Conservation (phyloP, 2,329 filamentous ascomycete genomes). For the Chaetoscypha palmicola region DNA sequence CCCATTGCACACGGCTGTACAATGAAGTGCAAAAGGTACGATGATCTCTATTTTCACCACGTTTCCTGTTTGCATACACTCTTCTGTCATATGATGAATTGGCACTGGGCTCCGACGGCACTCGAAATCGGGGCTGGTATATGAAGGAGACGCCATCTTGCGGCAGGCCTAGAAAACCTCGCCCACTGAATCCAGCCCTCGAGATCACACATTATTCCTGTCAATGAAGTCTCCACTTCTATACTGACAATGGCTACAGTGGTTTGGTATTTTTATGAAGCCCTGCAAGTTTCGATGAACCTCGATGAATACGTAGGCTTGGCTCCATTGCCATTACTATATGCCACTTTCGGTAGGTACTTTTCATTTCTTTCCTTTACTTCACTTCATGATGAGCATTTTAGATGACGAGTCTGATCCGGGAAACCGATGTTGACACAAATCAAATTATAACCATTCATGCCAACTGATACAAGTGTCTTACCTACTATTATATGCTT, state of each 20-base stretch:
- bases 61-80: slow-evolving; percentile 1
- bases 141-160: slow-evolving; percentile 86
- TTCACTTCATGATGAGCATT: slow-evolving; percentile 40
- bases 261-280: too few species aligned
- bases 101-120: slow-evolving; percentile 94
- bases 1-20: too few species aligned
- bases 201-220: too few species aligned
- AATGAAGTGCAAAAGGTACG: slow-evolving; percentile 21
- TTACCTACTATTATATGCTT: neutral
- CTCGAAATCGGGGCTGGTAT: slow-evolving; percentile 34
- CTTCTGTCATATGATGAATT: slow-evolving; percentile 61
- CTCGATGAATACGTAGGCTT: too few species aligned
- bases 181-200: slow-evolving; percentile 68
- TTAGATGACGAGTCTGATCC: slow-evolving; percentile 76
- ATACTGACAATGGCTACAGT: too few species aligned
- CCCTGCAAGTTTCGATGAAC: too few species aligned
- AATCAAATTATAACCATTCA: slow-evolving; percentile 64
- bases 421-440: slow-evolving; percentile 66
- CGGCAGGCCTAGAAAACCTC: slow-evolving; percentile 99
- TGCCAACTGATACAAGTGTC: slow-evolving; percentile 46
- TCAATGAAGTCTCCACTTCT: too few species aligned
- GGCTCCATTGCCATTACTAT: too few species aligned
- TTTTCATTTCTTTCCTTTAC: too few species aligned
- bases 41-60: neutral
- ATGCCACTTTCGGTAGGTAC: too few species aligned